phyloP scores from a whole-genome alignment of 2,329 filamentous ascomycete genomes.

The Fusarium coicis region DNA sequence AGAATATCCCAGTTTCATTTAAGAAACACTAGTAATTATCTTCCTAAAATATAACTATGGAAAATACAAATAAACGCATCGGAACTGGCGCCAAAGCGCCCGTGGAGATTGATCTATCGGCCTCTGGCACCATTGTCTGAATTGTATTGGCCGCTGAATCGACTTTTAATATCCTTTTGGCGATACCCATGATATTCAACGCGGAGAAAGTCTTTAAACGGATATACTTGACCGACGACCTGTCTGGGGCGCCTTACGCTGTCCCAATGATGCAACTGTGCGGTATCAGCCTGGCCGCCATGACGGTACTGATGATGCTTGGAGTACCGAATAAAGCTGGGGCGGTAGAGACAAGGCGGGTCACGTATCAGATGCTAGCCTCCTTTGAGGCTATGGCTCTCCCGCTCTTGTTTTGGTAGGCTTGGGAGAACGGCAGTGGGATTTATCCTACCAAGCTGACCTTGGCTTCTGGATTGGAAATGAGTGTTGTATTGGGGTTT shows the following conservation, averaged over 20 bases:
- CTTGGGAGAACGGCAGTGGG: background rate
- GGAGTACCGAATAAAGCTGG: background rate
- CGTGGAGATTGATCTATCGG: background rate
- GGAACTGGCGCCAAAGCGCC: background rate
- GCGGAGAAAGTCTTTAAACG: background rate
- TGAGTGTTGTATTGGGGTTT: background rate
- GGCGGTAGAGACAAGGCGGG: background rate
- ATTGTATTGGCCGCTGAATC: background rate
- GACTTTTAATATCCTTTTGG: background rate
- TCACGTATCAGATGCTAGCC: background rate
- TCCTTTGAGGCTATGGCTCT: background rate
- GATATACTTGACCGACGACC: background rate
- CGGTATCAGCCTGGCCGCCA: background rate
- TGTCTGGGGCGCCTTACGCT: background rate
- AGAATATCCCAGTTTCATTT: rapidly evolving
- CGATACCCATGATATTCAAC: background rate
- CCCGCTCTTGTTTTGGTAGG: background rate
- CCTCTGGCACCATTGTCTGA: background rate
- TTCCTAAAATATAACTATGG: background rate
- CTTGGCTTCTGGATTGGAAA: background rate
- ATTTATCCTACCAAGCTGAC: background rate
- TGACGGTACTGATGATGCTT: background rate
- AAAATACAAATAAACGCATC: background rate
- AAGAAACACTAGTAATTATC: background rate
- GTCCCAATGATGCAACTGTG: background rate